phyloP scores from a whole-genome alignment of 208 protist genomes.

The Novymonas esmeraldas region DNA sequence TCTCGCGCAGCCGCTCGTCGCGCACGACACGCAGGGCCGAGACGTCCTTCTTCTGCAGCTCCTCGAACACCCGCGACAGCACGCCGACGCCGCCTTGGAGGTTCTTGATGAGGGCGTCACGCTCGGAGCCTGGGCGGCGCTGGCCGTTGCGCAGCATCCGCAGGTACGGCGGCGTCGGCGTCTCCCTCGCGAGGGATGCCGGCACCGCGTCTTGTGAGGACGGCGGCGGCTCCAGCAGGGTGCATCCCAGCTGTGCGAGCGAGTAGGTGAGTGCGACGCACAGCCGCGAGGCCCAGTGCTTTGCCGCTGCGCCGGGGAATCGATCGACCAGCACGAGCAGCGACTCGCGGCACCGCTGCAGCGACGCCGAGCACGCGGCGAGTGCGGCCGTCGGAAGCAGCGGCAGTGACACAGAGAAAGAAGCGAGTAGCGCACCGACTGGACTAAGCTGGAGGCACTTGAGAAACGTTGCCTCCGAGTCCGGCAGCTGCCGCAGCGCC shows the following conservation, averaged over 20 bases:
- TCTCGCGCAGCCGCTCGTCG: constrained; percentile 66
- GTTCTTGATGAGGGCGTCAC: constrained; percentile 83
- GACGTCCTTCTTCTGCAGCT: constrained; percentile 70
- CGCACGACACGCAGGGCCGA: constrained; percentile 71
- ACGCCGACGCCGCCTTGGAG: constrained; percentile 81
- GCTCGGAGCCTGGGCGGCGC: constrained; percentile 63
- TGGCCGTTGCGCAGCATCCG: constrained; percentile 64
- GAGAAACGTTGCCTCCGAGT: constrained; percentile 35
- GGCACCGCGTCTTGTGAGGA: constrained; percentile 9
- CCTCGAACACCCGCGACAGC: constrained; percentile 66
- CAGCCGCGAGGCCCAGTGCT: constrained; percentile 57
- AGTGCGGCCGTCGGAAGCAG: constrained; percentile 66
- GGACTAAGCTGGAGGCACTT: constrained; percentile 64
- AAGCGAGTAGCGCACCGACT: constrained; percentile 78
- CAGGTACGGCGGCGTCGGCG: constrained; percentile 36
- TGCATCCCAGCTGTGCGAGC: constrained; percentile 71
- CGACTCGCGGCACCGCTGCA: constrained; percentile 74
- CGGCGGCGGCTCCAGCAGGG: constrained; percentile 42
- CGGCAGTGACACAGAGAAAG: constrained; percentile 78
- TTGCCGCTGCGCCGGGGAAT: constrained; percentile 20
- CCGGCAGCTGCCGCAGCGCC: constrained; percentile 51
- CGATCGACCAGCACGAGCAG: constrained; percentile 59
- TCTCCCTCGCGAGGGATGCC: background rate
- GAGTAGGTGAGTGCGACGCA: constrained; percentile 75
- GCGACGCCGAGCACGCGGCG: constrained; percentile 35